Evolutionary conservation across 345 rosid genomes (phyloP).

Genomic region (Mallotus nudiflorus): DNA sequence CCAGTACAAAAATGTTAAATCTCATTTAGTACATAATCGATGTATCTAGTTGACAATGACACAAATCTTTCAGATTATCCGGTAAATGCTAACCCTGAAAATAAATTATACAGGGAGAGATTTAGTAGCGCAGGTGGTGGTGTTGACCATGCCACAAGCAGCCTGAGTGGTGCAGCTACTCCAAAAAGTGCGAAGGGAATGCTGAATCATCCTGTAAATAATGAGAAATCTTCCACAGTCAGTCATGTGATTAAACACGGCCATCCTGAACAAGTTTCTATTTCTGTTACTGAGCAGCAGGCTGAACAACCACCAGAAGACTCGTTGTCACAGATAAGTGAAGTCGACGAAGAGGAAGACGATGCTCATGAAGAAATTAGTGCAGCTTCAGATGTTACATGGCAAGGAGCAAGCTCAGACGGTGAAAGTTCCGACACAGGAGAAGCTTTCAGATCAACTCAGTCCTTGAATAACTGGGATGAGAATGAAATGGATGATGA

Average conservation of each 20-base stretch:
- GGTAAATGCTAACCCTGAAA: neutral
- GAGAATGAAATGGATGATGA: slow-evolving; percentile 44
- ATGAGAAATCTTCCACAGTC: slow-evolving; percentile 22
- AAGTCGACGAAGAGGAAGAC: slow-evolving; percentile 15
- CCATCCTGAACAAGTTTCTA: neutral
- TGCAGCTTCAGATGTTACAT: slow-evolving; percentile 16
- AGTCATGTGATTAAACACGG: slow-evolving; percentile 5
- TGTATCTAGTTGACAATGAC: neutral
- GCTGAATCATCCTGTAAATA: slow-evolving; percentile 2
- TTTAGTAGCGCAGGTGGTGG: slow-evolving; percentile 32
- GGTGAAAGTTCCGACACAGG: slow-evolving; percentile 15
- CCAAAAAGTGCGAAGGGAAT: slow-evolving; percentile 10
- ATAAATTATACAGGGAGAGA: slow-evolving; percentile 46
- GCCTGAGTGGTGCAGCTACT: slow-evolving; percentile 16
- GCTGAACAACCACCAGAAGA: neutral
- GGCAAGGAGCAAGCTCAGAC: slow-evolving; percentile 25
- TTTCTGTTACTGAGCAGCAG: slow-evolving; percentile 8
- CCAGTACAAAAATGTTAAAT: no score
- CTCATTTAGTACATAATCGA: neutral
- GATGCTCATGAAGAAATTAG: slow-evolving; percentile 21
- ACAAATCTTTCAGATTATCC: neutral
- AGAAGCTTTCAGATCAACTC: slow-evolving; percentile 24
- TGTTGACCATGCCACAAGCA: slow-evolving; percentile 23
- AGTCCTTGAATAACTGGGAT: slow-evolving; percentile 37
- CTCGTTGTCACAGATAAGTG: slow-evolving; percentile 4